phyloP scores from a whole-genome alignment of 169 alveolate species.

The Babesia caballi region DNA sequence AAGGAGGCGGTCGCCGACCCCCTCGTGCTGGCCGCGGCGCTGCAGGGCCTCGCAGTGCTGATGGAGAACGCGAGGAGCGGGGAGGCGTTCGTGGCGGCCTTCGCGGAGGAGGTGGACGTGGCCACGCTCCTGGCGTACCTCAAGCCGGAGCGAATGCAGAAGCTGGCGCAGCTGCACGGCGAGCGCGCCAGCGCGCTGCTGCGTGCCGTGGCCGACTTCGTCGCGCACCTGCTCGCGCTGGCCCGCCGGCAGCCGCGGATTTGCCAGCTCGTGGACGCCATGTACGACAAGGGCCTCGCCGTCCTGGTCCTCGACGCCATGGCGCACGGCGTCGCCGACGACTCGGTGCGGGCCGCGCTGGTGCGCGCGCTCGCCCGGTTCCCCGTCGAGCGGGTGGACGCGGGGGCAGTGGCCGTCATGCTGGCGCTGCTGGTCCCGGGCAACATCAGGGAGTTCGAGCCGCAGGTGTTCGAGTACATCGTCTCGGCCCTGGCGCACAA shows the following conservation, averaged over 20 bases:
- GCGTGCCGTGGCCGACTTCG: background rate
- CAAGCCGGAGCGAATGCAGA: conserved; percentile 8
- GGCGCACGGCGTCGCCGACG: conserved; percentile 3
- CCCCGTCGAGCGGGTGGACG: conserved; percentile 34
- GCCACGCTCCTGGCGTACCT: conserved; percentile 21
- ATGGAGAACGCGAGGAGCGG: conserved; percentile 11
- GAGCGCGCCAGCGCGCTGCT: conserved; percentile 7
- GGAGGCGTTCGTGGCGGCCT: conserved; percentile 3
- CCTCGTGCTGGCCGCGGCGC: conserved; percentile 37
- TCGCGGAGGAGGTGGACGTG: conserved; percentile 41
- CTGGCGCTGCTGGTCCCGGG: conserved; percentile 13
- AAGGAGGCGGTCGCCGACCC: conserved; percentile 53
- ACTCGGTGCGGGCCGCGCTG: conserved; percentile 6
- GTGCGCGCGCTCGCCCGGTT: conserved; percentile 20
- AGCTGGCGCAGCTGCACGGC: background rate
- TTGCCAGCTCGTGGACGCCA: conserved; percentile 16
- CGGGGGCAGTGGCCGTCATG: conserved; percentile 21
- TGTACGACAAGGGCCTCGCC: conserved; percentile 47
- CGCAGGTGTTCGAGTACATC: conserved; percentile 24
- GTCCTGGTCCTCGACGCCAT: conserved; percentile 3
- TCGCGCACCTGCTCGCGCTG: background rate
- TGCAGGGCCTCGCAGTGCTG: conserved; percentile 3
- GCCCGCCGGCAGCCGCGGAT: background rate
- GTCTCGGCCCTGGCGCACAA: conserved; percentile 17
- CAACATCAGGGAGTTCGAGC: conserved; percentile 18